These are phyloP conservation scores for Paecilomyces formosus DNA, from an alignment of 2,329 filamentous ascomycete species.

Conservation along the genomic window DNA sequence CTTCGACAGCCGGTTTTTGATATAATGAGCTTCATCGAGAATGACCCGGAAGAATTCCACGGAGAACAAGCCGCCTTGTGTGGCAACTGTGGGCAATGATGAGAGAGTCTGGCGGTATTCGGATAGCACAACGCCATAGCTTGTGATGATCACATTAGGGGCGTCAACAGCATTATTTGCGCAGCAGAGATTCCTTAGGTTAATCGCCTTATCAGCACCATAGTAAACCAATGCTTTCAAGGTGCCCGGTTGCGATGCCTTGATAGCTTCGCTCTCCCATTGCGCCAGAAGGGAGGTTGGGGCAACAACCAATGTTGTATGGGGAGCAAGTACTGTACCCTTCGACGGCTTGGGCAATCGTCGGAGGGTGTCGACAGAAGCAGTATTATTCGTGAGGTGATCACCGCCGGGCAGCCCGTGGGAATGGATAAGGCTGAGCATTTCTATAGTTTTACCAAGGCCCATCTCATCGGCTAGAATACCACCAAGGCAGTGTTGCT, in stretches of 20 bases:
- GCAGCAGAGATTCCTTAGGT: slow-evolving; percentile 73
- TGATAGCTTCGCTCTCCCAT: slow-evolving; percentile 92
- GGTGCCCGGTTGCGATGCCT: slow-evolving; percentile 76
- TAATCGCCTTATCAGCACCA: slow-evolving; percentile 71
- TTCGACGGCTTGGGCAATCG: slow-evolving; percentile 52
- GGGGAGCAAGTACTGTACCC: slow-evolving; percentile 62
- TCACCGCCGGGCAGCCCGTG: slow-evolving; percentile 55
- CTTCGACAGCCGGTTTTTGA: slow-evolving; percentile 86
- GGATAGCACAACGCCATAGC: slow-evolving; percentile 84
- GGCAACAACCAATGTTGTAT: slow-evolving; percentile 89
- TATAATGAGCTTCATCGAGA: slow-evolving; percentile 87
- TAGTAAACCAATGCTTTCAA: slow-evolving; percentile 88
- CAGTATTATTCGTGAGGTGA: slow-evolving; percentile 17
- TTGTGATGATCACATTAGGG: slow-evolving; percentile 88
- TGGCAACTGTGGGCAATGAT: slow-evolving; percentile 56
- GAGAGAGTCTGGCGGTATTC: slow-evolving; percentile 69
- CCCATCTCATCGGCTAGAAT: slow-evolving; percentile 97
- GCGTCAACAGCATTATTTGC: slow-evolving; percentile 65
- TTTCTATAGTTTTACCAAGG: slow-evolving; percentile 95
- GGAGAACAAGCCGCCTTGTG: slow-evolving; percentile 73
- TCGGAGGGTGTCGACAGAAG: slow-evolving; percentile 54
- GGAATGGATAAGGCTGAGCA: slow-evolving; percentile 87
- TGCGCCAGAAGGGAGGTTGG: slow-evolving; percentile 95
- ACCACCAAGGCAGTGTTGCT: slow-evolving; percentile 89
- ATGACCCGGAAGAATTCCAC: slow-evolving; percentile 93